A percentile compares a stretch with the other conserved stretches of the same genome.
Conservation (phyloP, 164 flowering plant genomes). For the Santalum album region DNA sequence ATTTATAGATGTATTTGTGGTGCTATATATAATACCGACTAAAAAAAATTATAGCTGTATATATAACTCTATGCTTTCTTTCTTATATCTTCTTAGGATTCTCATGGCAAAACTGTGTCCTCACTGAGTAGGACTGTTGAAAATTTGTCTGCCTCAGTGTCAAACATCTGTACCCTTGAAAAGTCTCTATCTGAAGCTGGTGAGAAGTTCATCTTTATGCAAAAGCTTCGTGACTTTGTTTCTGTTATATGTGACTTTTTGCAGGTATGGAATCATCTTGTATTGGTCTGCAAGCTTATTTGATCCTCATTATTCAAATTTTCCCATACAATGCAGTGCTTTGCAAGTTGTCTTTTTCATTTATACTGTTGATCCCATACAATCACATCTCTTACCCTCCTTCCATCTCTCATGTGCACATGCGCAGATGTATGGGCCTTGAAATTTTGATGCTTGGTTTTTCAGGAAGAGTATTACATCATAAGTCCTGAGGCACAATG, state of each 20-base stretch:
- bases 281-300: conserved; percentile 1
- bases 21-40: too few species aligned
- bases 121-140: conserved; percentile 51
- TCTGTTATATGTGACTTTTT: conserved; percentile 86
- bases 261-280: conserved; percentile 60
- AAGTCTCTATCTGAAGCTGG: conserved; percentile 67
- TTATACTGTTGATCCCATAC: background rate
- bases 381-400: background rate
- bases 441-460: background rate
- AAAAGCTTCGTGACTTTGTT: conserved; percentile 89
- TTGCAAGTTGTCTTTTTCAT: background rate
- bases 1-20: too few species aligned
- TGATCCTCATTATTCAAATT: background rate
- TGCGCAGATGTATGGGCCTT: background rate
- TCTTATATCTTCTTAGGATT: conserved; percentile 41
- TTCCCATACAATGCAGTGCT: background rate
- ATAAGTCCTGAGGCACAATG: too few species aligned
- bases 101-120: conserved; percentile 51
- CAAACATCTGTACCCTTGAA: conserved; percentile 58
- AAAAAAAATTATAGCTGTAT: background rate
- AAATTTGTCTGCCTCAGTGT: conserved; percentile 56
- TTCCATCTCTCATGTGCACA: background rate
- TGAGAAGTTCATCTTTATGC: conserved; percentile 94
- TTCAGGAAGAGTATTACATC: too few species aligned
- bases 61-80: background rate